Base-by-base conservation (phyloP, 2,329 filamentous ascomycete species). In the Pseudogymnoascus sp. region DNA sequence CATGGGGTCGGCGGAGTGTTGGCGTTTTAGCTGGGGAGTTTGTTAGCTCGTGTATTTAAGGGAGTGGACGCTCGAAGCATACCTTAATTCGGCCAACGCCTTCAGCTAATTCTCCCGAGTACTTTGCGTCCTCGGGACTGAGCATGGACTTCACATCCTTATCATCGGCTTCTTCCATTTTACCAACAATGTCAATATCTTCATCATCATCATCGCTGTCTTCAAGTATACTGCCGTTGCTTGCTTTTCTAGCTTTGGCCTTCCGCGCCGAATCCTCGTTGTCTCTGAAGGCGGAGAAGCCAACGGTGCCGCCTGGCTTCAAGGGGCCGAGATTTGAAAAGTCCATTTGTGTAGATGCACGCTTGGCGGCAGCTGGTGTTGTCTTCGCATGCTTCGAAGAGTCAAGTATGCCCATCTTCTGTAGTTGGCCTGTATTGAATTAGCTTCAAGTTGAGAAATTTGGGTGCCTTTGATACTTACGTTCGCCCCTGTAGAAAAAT, bases 401-500 rank as follows among this genome's bases (percentile, higher is more conserved):
- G 47, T 87, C 83, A 31, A 96, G 77, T 38, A 99, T 91, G 38
- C 93, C 93, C 87, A 99, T 96, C 77, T 97, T 99, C 72, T 93
- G 88, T 61, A 99, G 81, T 87, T 99, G 95, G 62, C 91, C 92
- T 96, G 68, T 40, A 17, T 59, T 3, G 40, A 19, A 33, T 72
- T 68, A 71, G 66, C 42, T 62, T 26, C 4, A 10, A 13, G 40
- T 19, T 53, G 9, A 31, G 44, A 61, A 44, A 62, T 21, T n/a
- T 11, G 33, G 19, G 21, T 15, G 17, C 9, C n/a, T 33, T 40
- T 19, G 59, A 50, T 42, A 86, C 91, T 80, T 81, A 96, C 93
- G 89, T 74, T 96, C 90, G 74, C 95, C 95, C 66, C 95, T 86
- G 75, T 99, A 99, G 78, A 97, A 91, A 76, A 99, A 99, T 28